Conservation (phyloP, 1,284 basidiomycete species). For the Leccinum fuscescens region DNA sequence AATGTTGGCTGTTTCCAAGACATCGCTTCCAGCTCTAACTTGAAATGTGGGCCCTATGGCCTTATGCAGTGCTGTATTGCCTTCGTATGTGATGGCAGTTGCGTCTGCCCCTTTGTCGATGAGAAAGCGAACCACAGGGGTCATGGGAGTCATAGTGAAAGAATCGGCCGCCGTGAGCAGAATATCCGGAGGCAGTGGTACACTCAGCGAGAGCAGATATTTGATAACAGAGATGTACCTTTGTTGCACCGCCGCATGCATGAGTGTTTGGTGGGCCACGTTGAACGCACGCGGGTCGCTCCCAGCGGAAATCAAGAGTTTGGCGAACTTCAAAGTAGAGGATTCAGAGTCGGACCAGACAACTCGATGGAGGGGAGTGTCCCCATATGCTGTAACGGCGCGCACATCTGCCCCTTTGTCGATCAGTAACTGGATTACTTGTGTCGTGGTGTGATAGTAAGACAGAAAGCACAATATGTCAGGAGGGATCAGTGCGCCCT, state of each 20-base stretch:
- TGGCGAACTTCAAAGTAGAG: neutral
- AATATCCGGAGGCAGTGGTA: neutral
- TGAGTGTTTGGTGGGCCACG: neutral
- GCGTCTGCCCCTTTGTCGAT: neutral
- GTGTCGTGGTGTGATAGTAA: rapidly evolving
- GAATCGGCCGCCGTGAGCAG: neutral
- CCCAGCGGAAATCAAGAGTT: neutral
- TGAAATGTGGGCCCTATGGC: no score
- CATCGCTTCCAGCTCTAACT: no score
- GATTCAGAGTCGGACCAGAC: neutral
- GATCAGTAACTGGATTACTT: neutral
- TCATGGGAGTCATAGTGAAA: neutral
- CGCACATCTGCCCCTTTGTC: neutral
- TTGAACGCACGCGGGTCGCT: neutral
- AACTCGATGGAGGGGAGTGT: neutral
- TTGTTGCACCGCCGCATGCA: neutral
- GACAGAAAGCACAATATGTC: neutral
- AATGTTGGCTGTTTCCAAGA: no score
- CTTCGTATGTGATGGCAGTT: no score
- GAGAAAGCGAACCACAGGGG: neutral
- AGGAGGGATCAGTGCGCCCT: neutral
- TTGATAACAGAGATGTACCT: neutral
- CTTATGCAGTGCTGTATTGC: no score
- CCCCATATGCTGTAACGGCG: neutral
- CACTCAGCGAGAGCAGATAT: neutral